Evolutionary conservation across 2,329 filamentous ascomycete genomes (phyloP).

Genomic region (Pestalotiopsis fici): DNA sequence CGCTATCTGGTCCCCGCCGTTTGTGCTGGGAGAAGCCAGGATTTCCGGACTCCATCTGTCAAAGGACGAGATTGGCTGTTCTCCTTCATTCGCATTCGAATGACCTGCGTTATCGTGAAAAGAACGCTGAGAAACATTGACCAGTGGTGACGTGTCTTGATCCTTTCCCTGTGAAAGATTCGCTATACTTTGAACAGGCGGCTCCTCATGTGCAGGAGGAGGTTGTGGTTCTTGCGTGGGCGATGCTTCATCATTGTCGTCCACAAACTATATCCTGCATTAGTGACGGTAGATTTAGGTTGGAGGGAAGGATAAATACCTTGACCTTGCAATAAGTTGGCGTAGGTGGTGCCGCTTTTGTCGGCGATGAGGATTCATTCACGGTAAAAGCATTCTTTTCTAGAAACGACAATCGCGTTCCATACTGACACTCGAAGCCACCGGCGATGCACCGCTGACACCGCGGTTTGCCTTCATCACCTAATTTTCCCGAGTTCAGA

Average conservation of each 20-base stretch:
- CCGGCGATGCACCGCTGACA: constrained; percentile 49
- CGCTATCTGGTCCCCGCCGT: constrained; percentile 31
- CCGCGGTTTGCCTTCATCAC: constrained; percentile 50
- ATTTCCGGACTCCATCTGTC: not conserved
- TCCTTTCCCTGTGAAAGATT: not conserved
- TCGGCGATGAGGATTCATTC: constrained; percentile 8
- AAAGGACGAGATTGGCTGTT: not conserved
- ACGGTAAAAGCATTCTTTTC: constrained; percentile 48
- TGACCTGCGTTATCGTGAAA: not conserved
- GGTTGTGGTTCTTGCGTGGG: not conserved
- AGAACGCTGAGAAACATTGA: not conserved
- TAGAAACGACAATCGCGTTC: constrained; percentile 46
- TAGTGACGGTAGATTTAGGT: not conserved
- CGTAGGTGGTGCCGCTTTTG: constrained; percentile 11
- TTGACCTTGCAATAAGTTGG: constrained; percentile 11
- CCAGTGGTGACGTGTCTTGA: not conserved
- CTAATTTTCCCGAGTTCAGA: constrained; percentile 24
- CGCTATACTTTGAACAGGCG: not conserved
- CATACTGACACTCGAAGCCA: constrained; percentile 49
- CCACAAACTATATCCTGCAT: not conserved
- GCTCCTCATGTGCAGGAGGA: not conserved
- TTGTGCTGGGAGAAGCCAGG: not conserved
- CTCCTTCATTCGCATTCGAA: not conserved
- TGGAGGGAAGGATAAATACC: not conserved
- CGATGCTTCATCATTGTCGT: not conserved